phyloP scores from a whole-genome alignment of 176 grass and related monocot species.

The Bromus sterilis region DNA sequence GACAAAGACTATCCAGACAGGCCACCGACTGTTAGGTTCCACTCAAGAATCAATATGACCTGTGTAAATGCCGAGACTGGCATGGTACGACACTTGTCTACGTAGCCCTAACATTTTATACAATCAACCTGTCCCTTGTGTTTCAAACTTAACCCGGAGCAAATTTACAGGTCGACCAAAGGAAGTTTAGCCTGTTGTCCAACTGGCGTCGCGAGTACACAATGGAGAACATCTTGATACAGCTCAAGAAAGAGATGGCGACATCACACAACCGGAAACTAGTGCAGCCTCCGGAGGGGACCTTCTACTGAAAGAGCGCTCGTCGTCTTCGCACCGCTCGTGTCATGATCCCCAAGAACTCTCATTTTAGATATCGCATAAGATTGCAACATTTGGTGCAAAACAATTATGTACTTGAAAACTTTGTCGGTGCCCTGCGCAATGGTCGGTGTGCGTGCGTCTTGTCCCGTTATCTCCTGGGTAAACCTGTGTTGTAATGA shows the following conservation, averaged over 20 bases:
- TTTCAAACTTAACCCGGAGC: neutral
- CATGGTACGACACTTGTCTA: neutral
- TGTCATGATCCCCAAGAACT: neutral
- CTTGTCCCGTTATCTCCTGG: neutral
- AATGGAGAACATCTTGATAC: slow-evolving; percentile 28
- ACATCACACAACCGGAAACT: slow-evolving; percentile 18
- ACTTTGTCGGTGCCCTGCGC: neutral
- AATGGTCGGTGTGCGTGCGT: neutral
- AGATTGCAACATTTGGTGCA: slow-evolving; percentile 4
- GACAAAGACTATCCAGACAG: slow-evolving; percentile 31
- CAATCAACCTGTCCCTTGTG: neutral
- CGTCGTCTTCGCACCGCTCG: too few species aligned
- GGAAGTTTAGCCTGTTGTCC: slow-evolving; percentile 14
- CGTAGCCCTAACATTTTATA: neutral
- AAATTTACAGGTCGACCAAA: slow-evolving; percentile 22
- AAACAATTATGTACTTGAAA: slow-evolving; percentile 11
- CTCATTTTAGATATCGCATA: neutral
- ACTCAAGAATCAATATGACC: slow-evolving; percentile 31
- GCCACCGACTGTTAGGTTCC: slow-evolving; percentile 25
- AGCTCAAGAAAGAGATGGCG: slow-evolving; percentile 33
- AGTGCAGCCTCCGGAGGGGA: slow-evolving; percentile 29
- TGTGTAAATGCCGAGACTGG: slow-evolving; percentile 25
- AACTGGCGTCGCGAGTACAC: slow-evolving; percentile 26
- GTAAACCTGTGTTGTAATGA: neutral
- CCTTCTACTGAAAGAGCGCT: neutral